These are phyloP conservation scores for Catharanthus roseus DNA, from an alignment of 257 asterid genomes.

Conservation along the genomic window DNA sequence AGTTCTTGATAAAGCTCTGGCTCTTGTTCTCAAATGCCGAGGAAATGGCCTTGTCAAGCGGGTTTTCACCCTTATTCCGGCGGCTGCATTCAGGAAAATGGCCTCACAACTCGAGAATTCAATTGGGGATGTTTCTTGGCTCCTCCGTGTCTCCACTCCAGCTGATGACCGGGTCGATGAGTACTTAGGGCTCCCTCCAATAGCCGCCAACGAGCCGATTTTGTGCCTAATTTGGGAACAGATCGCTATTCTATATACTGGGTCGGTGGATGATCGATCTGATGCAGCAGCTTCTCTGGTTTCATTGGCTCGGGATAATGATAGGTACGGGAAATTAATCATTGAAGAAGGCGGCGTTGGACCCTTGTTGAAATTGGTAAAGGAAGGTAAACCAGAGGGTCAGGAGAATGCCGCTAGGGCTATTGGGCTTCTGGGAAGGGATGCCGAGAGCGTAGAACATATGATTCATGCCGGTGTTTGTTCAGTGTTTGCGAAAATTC, in stretches of 20 bases:
- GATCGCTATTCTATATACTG: conserved; percentile 28
- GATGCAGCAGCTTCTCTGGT: conserved; percentile 39
- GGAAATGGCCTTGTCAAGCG: conserved; percentile 29
- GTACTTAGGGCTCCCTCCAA: conserved; percentile 35
- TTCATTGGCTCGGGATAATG: conserved; percentile 31
- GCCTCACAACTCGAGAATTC: conserved; percentile 31
- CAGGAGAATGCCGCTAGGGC: conserved; percentile 50
- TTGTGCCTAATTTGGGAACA: conserved; percentile 37
- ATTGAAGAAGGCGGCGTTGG: conserved; percentile 42
- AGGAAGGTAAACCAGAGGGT: conserved; percentile 35
- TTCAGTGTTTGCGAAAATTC: conserved; percentile 32
- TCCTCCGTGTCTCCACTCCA: conserved; percentile 29
- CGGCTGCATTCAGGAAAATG: conserved; percentile 30
- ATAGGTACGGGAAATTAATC: conserved; percentile 34
- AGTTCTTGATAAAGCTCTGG: conserved; percentile 26
- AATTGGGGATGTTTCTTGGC: conserved; percentile 34
- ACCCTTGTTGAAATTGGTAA: conserved; percentile 33
- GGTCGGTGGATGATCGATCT: conserved; percentile 31
- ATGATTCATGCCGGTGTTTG: conserved; percentile 29
- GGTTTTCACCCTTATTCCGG: conserved; percentile 26
- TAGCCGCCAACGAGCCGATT: conserved; percentile 39
- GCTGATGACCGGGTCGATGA: conserved; percentile 24
- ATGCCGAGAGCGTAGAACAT: conserved; percentile 27
- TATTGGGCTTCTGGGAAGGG: conserved; percentile 39
- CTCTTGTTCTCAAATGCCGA: conserved; percentile 23